Base-by-base conservation (phyloP, 1,139 yeast genomes). In the Keqinozyma sinolaborantium region DNA sequence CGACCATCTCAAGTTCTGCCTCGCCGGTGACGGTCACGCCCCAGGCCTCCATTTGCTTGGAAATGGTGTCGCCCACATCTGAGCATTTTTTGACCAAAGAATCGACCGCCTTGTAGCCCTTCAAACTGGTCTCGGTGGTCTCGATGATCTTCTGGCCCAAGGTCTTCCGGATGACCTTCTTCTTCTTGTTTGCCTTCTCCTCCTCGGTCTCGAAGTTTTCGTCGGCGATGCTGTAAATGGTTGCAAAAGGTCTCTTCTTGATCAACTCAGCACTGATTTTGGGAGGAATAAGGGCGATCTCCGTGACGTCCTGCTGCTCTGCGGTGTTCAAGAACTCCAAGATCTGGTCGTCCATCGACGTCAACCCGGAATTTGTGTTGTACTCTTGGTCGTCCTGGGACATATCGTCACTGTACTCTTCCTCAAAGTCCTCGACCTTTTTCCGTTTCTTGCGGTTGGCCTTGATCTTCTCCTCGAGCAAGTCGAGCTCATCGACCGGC, bases 71-170 rank as follows among this genome's bases (percentile, higher is more conserved):
- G 32, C 97, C 95, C 42, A 85, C 81, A 18, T 76, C 74, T 9
- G 90, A 79, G 60, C 99, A 94, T 45, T 79, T 77, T 42, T 80
- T 79, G 36, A 94, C 86, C 44, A 94, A 67, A 15, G 95, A 83
- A 49, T 92, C 97, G 24, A 92, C 95, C 0, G 98, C 97, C 40
- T 81, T 83, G 53, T 92, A 94, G 3, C 98, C 98, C 46, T 79
- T 77, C 42, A 92, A 66, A 14, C 90, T 81, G 39, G 69, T 62
- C 34, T 73, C 75, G 5, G 87, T 75, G 21, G 74, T 82, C 39
- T 85, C 95, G 16, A 88, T 74, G 30, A 87, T 73, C 50, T 79
- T 77, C 45, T 83, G 82, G 7, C 97, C 96, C 30, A 77, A 72
- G 2, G 83, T 69, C 55, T 83, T 83, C 28, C 62, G 61, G 11